Evolutionary conservation across 73 alveolate genomes (phyloP).

Genomic region (Blepharisma japonicum): DNA sequence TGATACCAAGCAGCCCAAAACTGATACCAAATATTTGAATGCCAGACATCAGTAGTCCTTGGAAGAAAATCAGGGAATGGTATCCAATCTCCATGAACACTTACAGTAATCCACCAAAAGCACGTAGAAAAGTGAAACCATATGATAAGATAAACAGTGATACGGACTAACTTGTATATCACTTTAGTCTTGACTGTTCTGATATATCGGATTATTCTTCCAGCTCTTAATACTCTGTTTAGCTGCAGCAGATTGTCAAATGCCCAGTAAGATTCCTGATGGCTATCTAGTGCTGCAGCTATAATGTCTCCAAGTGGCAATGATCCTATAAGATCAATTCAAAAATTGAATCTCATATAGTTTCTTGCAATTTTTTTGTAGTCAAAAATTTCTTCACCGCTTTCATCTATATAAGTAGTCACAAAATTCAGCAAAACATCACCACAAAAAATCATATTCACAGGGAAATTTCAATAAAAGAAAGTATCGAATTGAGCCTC

Average conservation of each 20-base stretch:
- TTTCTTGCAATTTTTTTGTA: no score
- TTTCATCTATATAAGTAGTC: no score
- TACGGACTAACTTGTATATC: slow-evolving; percentile 37
- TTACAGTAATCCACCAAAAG: slow-evolving; percentile 47
- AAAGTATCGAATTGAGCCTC: no score
- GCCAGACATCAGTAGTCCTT: slow-evolving; percentile 27
- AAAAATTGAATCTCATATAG: slow-evolving; percentile 35
- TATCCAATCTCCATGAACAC: slow-evolving; percentile 39
- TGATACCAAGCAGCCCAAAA: slow-evolving; percentile 47
- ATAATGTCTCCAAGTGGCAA: slow-evolving; percentile 48
- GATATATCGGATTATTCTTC: slow-evolving; percentile 45
- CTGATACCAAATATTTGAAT: not conserved
- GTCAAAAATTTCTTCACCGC: no score
- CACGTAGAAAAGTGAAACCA: slow-evolving; percentile 59
- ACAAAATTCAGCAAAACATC: no score
- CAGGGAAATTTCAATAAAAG: no score
- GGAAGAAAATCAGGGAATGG: slow-evolving; percentile 49
- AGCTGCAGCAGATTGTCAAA: slow-evolving; percentile 13
- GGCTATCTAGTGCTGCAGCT: not conserved
- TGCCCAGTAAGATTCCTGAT: slow-evolving; percentile 4
- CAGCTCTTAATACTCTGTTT: slow-evolving; percentile 37
- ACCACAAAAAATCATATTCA: no score
- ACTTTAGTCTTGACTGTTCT: slow-evolving; percentile 38
- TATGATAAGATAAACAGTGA: slow-evolving; percentile 45
- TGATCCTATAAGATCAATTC: slow-evolving; percentile 49